Conservation (phyloP, 2,329 filamentous ascomycete genomes). For the Aureobasidium sp. region DNA sequence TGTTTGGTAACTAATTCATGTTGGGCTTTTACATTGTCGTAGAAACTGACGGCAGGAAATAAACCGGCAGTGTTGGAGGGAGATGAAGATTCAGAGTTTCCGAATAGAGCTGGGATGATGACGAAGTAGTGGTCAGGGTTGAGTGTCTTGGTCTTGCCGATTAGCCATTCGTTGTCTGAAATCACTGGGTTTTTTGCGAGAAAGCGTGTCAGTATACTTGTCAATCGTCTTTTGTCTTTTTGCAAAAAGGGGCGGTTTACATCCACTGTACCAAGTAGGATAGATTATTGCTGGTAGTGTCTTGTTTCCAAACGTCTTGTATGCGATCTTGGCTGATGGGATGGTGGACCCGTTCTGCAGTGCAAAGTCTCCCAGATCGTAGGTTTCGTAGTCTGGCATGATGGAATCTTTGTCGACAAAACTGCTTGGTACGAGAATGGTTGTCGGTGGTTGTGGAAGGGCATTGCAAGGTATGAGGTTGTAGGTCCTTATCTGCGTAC, state of each 20-base stretch:
- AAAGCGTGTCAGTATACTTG: neutral
- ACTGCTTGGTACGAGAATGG: too few relatives aligned
- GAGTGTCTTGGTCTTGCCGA: conserved; percentile 58
- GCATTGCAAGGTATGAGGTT: too few relatives aligned
- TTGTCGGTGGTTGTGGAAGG: too few relatives aligned
- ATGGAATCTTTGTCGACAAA: neutral
- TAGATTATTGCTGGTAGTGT: conserved; percentile 63
- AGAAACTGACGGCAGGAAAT: conserved; percentile 59
- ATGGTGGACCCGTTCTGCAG: conserved; percentile 60
- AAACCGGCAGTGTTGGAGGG: too few relatives aligned
- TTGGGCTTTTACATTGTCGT: conserved; percentile 64
- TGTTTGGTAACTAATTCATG: conserved; percentile 58
- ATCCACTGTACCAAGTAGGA: conserved; percentile 67
- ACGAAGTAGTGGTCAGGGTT: conserved; percentile 61
- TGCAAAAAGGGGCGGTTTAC: conserved; percentile 28
- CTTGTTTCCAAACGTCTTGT: conserved; percentile 65
- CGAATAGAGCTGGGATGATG: conserved; percentile 61
- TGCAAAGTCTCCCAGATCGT: conserved; percentile 36
- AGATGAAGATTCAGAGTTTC: conserved; percentile 62
- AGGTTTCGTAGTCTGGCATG: conserved; percentile 40
- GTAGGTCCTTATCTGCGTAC: too few relatives aligned
- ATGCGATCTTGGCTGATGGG: conserved; percentile 61
- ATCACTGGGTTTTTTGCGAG: conserved; percentile 41
- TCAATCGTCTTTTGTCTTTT: conserved; percentile 16
- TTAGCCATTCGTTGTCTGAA: conserved; percentile 67